A percentile compares a stretch with the other conserved stretches of the same genome.
Conservation (phyloP, 2,329 filamentous ascomycete species). For the Diaporthe humulicola region DNA sequence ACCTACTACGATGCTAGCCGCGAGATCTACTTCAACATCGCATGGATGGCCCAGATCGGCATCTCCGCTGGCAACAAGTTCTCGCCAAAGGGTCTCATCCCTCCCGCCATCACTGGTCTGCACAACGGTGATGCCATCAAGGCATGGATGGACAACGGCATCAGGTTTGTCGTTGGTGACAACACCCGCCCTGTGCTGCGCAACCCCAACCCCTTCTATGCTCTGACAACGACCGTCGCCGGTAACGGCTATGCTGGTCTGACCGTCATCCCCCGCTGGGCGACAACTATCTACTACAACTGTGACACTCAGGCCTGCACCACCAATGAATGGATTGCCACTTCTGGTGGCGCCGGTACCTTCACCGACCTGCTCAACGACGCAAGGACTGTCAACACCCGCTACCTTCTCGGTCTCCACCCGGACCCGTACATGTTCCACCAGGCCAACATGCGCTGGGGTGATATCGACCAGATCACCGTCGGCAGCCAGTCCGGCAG, state of each 20-base stretch:
- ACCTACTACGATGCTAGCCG: slow-evolving; percentile 68
- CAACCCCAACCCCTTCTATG: slow-evolving; percentile 68
- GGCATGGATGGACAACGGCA: slow-evolving; percentile 72
- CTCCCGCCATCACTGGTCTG: slow-evolving; percentile 73
- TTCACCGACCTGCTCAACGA: slow-evolving; percentile 65
- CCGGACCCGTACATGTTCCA: slow-evolving; percentile 74
- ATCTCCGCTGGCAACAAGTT: slow-evolving; percentile 60
- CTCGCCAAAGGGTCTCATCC: slow-evolving; percentile 69
- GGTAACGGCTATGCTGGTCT: slow-evolving; percentile 68
- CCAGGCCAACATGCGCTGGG: slow-evolving; percentile 70
- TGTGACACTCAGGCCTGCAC: slow-evolving; percentile 70
- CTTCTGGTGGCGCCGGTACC: slow-evolving; percentile 65
- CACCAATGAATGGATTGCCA: slow-evolving; percentile 71
- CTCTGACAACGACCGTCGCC: slow-evolving; percentile 62
- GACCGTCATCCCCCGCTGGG: slow-evolving; percentile 70
- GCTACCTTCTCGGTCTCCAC: slow-evolving; percentile 68
- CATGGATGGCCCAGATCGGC: slow-evolving; percentile 68
- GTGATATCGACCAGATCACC: slow-evolving; percentile 59
- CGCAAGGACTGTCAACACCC: slow-evolving; percentile 66
- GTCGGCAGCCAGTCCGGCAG: slow-evolving; percentile 61
- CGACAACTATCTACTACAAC: slow-evolving; percentile 75
- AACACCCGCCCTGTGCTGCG: slow-evolving; percentile 69
- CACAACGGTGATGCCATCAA: slow-evolving; percentile 74
- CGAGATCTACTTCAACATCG: slow-evolving; percentile 72
- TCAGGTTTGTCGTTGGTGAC: slow-evolving; percentile 72